Conservation (phyloP, 306 rosid genomes). For the Urtica urens region DNA sequence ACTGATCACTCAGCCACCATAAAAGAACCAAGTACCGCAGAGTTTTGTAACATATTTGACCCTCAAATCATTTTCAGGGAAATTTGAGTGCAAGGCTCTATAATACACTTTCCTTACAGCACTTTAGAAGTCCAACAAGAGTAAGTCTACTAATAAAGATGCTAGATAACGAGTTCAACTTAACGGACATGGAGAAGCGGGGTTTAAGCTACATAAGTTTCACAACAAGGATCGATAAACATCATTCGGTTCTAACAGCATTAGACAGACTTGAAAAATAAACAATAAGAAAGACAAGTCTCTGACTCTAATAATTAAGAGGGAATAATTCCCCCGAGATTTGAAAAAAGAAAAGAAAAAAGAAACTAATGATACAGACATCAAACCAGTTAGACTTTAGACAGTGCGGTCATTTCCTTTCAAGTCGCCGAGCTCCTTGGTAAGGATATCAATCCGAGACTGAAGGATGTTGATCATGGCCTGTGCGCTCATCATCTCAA, state of each 20-base stretch:
- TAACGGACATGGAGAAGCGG: neutral
- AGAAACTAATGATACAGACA: slow-evolving; percentile 17
- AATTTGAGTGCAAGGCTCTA: too few species aligned
- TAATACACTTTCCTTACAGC: too few species aligned
- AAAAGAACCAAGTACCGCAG: too few species aligned
- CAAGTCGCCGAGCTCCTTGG: slow-evolving; percentile 60
- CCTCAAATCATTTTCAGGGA: too few species aligned
- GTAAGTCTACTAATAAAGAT: neutral
- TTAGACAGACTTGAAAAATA: neutral
- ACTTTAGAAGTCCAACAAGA: too few species aligned
- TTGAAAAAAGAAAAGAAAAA: neutral
- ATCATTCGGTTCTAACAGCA: slow-evolving; percentile 13
- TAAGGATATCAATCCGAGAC: slow-evolving; percentile 48
- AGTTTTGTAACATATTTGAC: too few species aligned
- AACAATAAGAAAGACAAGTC: slow-evolving; percentile 11
- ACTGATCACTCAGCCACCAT: too few species aligned
- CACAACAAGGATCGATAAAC: slow-evolving; percentile 15
- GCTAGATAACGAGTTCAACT: slow-evolving; percentile 1
- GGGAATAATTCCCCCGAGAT: slow-evolving; percentile 6
- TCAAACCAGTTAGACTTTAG: slow-evolving; percentile 15
- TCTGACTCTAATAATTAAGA: slow-evolving; percentile 15
- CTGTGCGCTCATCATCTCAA: slow-evolving; percentile 83
- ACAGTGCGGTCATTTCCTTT: slow-evolving; percentile 23
- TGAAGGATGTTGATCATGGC: slow-evolving; percentile 76
- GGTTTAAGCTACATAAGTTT: slow-evolving; percentile 20